Evolutionary conservation across 2,329 filamentous ascomycete genomes (phyloP), one percentile per base, ranked within the genome.

Genomic region (Scolecobasidium constrictum): DNA sequence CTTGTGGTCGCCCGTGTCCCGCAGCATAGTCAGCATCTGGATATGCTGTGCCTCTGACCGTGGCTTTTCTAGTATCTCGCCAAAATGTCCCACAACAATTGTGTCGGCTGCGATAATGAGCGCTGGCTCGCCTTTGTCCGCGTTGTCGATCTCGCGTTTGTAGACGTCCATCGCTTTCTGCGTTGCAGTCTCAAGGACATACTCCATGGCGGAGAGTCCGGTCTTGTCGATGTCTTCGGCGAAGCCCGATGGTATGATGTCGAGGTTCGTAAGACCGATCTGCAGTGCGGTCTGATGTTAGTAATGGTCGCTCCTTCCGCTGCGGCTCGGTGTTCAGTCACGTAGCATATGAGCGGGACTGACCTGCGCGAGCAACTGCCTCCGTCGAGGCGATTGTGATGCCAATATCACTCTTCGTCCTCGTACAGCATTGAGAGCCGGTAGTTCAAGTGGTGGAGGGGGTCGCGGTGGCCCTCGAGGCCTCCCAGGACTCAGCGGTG

Each of bases 101-200:
- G 92, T 96, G 60, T 96, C 90, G 26, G 90, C 90, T 0, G 87
- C 80, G 46, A 96, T 81, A 45, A 96, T 86, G 13, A 96, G 71
- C 5, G 78, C 81, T 0, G 87, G 87, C 51, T 95, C 92, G 43
- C 71, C 75, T 45, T 68, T 63, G 38, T 55, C 62, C 43, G 64
- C 59, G 46, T 75, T 74, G 53, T 77, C 59, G 51, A 80, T 69
- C 52, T 78, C 73, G 33, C 66, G 57, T 21, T 60, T 58, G 61
- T 83, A 83, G 7, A 96, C 84, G 36, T 83, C 74, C 35, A 86
- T 72, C 40, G 81, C 84, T 64, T 98, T 98, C 52, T 82, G 76
- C 17, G 77, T 77, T 3, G 90, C 90, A 2, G 92, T 98, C 45
- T 81, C 78, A 12, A 88, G 72, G 16, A 95, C 92, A 66, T 98